Conservation (phyloP, 2,329 filamentous ascomycete genomes). For the Colletotrichum horii region DNA sequence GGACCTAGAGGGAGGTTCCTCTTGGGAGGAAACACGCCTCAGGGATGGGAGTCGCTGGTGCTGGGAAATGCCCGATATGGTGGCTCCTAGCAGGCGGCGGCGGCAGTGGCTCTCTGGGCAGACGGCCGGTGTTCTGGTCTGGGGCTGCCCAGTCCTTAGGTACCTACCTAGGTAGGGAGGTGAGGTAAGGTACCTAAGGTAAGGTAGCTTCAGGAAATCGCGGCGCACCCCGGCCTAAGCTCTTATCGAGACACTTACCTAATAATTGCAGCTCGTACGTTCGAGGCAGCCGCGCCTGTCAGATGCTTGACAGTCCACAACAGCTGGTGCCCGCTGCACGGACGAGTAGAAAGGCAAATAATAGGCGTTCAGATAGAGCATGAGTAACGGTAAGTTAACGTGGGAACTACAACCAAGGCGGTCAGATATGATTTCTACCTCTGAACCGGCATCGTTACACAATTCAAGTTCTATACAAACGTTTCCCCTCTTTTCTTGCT, state of each 20-base stretch:
- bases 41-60: background rate
- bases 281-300: background rate
- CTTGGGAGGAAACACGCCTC: background rate
- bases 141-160: background rate
- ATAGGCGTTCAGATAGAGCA: background rate
- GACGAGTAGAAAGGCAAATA: background rate
- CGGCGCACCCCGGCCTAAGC: background rate
- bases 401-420: background rate
- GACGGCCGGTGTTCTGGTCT: background rate
- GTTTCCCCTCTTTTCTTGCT: background rate
- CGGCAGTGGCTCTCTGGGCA: background rate
- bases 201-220: background rate
- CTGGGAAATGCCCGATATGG: background rate
- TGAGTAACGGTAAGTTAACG: background rate
- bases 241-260: background rate
- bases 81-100: background rate
- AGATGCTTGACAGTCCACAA: background rate
- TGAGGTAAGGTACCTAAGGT: too few species aligned
- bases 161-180: background rate
- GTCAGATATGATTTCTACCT: background rate
- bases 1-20: too few species aligned
- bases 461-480: background rate
- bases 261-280: background rate
- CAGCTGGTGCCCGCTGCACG: background rate
- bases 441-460: background rate